Base-by-base conservation (phyloP, 768 basidiomycete genomes). In the Imleria badia region DNA sequence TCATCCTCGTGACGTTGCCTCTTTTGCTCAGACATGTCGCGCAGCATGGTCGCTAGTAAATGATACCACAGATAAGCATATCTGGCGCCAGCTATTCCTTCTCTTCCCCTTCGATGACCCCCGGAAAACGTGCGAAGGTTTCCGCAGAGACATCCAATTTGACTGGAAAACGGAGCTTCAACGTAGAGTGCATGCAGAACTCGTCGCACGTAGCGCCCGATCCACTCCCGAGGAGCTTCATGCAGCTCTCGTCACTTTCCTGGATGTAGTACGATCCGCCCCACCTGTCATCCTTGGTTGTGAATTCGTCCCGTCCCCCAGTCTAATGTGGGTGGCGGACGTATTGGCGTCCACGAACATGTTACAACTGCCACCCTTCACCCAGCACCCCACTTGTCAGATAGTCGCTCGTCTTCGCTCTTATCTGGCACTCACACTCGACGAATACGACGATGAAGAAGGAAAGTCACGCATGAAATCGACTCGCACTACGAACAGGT, bases 41-140 rank as follows among this genome's bases (percentile, higher is more conserved):
- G 60, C 70, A 9, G 78, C 83, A 15, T 72, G 72, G 59, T 61
- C 64, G 38, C 69, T 87, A 43, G 76, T 87, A 41, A 81, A 83
- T 62, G 65, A 72, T 20, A 55, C 74, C 30, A 55, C 72, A 29
- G 83, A 86, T 69, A 78, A 80, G 44, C 81, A 82, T 63, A 76
- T 91, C 38, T 91, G 87, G 87, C 82, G 84, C 49, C 73, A 80
- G 48, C 73, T 89, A 48, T 89, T 85, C 68, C 78, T 86, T 36
- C 52, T 55, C 9, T 68, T 70, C 44, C 76, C 79, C 7, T 89
- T 88, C 66, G 89, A 91, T 64, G 81, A 86, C 61, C 85, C 86
- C n/a, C 74, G 81, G 15, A 52, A 65, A 39, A 63, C 72, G n/a
- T 33, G 54, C 46, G 55, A 58, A 20, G 45, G 55, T 39, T 48